Evolutionary conservation across 148 eudicot species (phyloP).

Genomic region (Vaccinium myrtillus): DNA sequence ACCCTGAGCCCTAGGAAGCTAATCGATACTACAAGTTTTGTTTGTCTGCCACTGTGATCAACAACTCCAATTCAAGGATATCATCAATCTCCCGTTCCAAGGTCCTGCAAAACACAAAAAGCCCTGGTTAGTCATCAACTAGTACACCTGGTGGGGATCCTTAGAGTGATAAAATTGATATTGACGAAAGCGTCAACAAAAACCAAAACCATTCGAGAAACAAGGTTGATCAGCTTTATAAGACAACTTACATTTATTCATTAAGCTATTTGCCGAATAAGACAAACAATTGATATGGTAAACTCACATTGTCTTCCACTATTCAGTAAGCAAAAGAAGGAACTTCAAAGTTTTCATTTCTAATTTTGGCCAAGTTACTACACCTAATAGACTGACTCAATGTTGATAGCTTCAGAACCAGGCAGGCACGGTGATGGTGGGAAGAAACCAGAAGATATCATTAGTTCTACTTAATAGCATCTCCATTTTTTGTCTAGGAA

Average conservation of each 20-base stretch:
- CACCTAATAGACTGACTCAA: neutral
- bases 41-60: neutral
- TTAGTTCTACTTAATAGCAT: neutral
- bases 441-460: neutral
- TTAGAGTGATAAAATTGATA: neutral
- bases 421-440: neutral
- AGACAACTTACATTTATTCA: neutral
- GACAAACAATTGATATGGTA: neutral
- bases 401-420: neutral
- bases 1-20: neutral
- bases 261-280: neutral
- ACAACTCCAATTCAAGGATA: neutral
- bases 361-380: neutral
- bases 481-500: neutral
- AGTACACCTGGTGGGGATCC: neutral
- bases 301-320: neutral
- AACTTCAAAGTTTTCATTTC: neutral
- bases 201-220: neutral
- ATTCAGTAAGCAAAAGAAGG: neutral
- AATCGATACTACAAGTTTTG: neutral
- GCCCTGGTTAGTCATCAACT: neutral
- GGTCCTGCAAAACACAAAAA: constrained; percentile 10
- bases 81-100: neutral
- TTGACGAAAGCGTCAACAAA: neutral
- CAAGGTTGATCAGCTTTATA: neutral